A percentile compares a stretch with the other conserved stretches of the same genome.
phyloP scores from a whole-genome alignment of 2,329 filamentous ascomycete species.

The Sordariomycetes sp. region DNA sequence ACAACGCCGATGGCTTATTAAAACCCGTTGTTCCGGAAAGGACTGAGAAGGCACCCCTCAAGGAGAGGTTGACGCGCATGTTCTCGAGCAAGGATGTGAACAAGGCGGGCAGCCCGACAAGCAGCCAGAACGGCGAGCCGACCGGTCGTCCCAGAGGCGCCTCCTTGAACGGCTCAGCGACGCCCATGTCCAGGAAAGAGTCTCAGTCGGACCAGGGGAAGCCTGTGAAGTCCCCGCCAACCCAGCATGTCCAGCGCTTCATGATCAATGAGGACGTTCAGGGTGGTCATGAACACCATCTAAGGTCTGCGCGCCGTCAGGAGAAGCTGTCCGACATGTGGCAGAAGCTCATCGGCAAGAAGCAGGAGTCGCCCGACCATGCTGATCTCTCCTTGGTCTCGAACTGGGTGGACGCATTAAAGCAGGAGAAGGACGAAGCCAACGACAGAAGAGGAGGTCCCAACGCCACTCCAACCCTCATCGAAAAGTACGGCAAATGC shows the following conservation, averaged over 20 bases:
- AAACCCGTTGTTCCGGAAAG: slow-evolving; percentile 16
- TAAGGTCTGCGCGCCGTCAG: slow-evolving; percentile 84
- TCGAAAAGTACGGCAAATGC: slow-evolving; percentile 97
- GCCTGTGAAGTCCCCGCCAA: slow-evolving; percentile 12
- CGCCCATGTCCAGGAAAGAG: slow-evolving; percentile 31
- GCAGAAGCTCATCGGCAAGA: slow-evolving; percentile 76
- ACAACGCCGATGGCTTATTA: slow-evolving; percentile 9
- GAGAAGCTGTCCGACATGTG: slow-evolving; percentile 93
- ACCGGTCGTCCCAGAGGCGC: slow-evolving; percentile 23
- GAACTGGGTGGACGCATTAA: slow-evolving; percentile 89
- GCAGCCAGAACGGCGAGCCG: slow-evolving; percentile 16
- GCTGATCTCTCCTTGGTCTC: slow-evolving; percentile 88
- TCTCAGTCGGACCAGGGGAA: slow-evolving; percentile 31
- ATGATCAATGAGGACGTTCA: slow-evolving; percentile 38
- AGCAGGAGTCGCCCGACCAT: slow-evolving; percentile 61
- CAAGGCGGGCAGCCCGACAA: slow-evolving; percentile 18
- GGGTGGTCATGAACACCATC: slow-evolving; percentile 75
- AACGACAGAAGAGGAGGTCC: slow-evolving; percentile 70
- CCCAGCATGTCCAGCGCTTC: slow-evolving; percentile 38
- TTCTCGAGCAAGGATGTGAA: slow-evolving; percentile 49
- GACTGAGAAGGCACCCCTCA: slow-evolving; percentile 50
- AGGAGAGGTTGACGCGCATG: slow-evolving; percentile 56
- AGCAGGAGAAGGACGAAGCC: slow-evolving; percentile 79
- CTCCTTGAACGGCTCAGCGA: slow-evolving; percentile 24
- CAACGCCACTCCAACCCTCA: slow-evolving; percentile 63